Evolutionary conservation across 2,329 filamentous ascomycete species (phyloP), one percentile per base, ranked within the genome.

Genomic region (Colletotrichum acutatum): DNA sequence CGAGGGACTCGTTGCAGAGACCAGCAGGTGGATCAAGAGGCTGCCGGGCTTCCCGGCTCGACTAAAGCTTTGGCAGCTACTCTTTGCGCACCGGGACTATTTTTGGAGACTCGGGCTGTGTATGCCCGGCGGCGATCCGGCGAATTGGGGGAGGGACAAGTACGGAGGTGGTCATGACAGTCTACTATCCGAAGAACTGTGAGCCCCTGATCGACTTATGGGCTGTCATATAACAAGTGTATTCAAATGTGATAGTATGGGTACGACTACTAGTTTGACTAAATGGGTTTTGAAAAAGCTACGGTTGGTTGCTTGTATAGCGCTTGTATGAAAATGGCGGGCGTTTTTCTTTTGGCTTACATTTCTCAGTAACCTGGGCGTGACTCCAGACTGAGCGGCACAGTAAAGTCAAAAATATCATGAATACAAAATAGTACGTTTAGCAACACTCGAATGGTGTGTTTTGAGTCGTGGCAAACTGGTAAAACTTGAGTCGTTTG

Each of bases 21-120:
- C 8, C 42, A 58, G 26, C 57, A 73, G 76, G 72, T 82, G 88
- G 19, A 86, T 92, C 0, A 91, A 69, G 46, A 64, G 68, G 42
- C 66, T 73, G 8, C 68, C 91, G 16, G 91, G 83, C 86, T 89
- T 85, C 82, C 91, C 78, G 79, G 88, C 76, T 78, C 82, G 89
- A 82, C 81, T 95, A 77, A 94, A 93, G 81, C 88, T 97, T n/a
- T 98, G 96, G 95, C 91, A 98, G 83, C 85, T 98, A 8, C 92
- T 98, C 79, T 97, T 97, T 82, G 94, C 95, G 1, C 97, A 99
- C 83, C 87, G 97, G 52, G 97, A 99, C 84, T 99, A 99, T 82
- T 98, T 99, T 83, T 97, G 95, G 94, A 89, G 97, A 69, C 82
- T 99, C 66, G 97, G 97, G 0, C 84, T 98, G 37, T 99, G 97